Base-by-base conservation (phyloP, 2,329 filamentous ascomycete species). In the Fusarium humuli region DNA sequence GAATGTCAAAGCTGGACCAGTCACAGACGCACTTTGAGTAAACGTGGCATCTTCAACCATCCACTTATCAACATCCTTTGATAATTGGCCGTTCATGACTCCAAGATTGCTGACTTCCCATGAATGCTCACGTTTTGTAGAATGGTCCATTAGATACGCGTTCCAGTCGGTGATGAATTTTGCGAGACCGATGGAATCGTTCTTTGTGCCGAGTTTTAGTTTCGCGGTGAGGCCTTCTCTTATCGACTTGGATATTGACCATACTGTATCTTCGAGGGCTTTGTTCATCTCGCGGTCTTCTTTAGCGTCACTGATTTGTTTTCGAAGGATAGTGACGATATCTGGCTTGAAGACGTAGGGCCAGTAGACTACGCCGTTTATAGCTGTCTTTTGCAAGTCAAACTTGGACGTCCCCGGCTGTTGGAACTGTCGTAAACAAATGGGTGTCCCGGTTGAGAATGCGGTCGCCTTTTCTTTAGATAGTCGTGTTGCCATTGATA, bases 171-270 rank as follows among this genome's bases (percentile, higher is more conserved):
- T 34, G 5, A 71, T 56, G 6, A 71, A 49, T 2, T 54, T 62
- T 6, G 57, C 32, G 1, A 71, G 45, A 0, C 68, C 68, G 2
- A 71, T 6, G 1, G 40, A 18, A 14, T 69, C 61, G 4, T 71
- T 67, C 9, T 57, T 71, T 0, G 56, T 48, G 0, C 64, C 59
- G 3, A n/a, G 18, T 25, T 70, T 69, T 9, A 73, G 41, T 7
- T 73, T 76, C 20, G 48, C 20, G 2, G 68, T 67, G 1, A 79
- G 20, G 10, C 61, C 57, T 4, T 50, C 41, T n/a, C 69, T 47
- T 16, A 79, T 42, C 0, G 70, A 61, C 7, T 29, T 50, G 0
- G 77, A 64, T 3, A 60, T 47, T 0, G 67, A 65, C 78, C 78
- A 79, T 2, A 72, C 61, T 1, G 45, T 50, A 6, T 52, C 47